Percentiles rank a stretch among this genome's conserved stretches.
phyloP scores from a whole-genome alignment of 176 grass and related monocot species.

The Hordeum marinum region DNA sequence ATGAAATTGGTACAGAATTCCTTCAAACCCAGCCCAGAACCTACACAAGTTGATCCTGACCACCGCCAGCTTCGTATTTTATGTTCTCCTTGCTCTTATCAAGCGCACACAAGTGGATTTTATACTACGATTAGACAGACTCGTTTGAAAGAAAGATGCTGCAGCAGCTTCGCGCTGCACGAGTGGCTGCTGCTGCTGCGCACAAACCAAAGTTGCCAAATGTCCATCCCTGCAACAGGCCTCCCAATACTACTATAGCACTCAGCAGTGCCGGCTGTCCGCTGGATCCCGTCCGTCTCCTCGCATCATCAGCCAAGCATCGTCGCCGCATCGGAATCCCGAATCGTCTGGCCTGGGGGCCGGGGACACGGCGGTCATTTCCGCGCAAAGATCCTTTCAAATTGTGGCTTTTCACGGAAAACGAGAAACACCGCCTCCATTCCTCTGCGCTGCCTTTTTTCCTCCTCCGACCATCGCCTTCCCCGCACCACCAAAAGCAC shows the following conservation, averaged over 20 bases:
- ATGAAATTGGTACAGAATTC: no score
- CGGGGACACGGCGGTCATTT: constrained; percentile 42
- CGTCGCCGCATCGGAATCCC: not conserved
- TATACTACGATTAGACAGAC: not conserved
- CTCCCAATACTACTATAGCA: not conserved
- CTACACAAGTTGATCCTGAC: no score
- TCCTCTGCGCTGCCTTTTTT: constrained; percentile 19
- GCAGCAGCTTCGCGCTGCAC: not conserved
- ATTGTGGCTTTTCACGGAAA: constrained; percentile 56
- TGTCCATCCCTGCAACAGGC: not conserved
- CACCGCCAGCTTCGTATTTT: no score
- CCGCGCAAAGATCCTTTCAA: constrained; percentile 52
- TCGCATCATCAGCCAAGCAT: not conserved
- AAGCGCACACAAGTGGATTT: not conserved
- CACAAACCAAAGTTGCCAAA: not conserved
- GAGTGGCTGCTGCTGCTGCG: not conserved
- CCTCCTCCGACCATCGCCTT: constrained; percentile 44
- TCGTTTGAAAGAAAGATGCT: constrained; percentile 25
- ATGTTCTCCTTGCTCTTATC: no score
- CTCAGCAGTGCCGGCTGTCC: not conserved
- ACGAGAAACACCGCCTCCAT: constrained; percentile 38
- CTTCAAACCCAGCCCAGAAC: no score
- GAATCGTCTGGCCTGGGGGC: not conserved
- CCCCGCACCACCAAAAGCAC: constrained; percentile 33
- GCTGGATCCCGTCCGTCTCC: not conserved